Evolutionary conservation across 495 filamentous ascomycete species (phyloP), one percentile per base, ranked within the genome.

Genomic region (Aspergillus wentii): DNA sequence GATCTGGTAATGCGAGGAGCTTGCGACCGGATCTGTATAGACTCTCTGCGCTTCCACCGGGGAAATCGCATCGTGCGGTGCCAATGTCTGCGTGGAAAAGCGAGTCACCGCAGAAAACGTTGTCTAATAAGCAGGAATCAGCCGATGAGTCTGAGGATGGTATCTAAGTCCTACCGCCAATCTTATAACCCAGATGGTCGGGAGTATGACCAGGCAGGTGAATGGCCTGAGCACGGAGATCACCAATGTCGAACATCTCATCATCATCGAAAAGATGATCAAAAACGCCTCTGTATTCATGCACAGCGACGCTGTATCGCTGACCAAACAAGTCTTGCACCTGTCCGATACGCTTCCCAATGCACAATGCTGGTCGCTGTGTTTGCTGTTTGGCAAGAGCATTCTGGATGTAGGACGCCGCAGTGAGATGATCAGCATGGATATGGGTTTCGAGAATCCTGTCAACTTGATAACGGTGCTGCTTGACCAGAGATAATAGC

Each of bases 341-440:
- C 5, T 56, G 11, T 2, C 16, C 51, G 22, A 78, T 72, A n/a
- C 68, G 51, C 33, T 65, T 61, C 8, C 72, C 69, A 27, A 77
- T 77, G 33, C 66, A 57, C 5, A 78, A 62, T 14, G 43, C 26
- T 1, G 68, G 63, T 25, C 17, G 28, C 13, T 43, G 37, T 41
- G 13, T 35, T 29, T 42, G 40, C 35, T 34, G 51, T 38, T 1
- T 15, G 20, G 26, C 30, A 28, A 41, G 52, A 1, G 73, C 60
- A 8, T 50, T 52, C 48, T 75, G 75, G 10, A 79, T 60, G 31
- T 78, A 78, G n/a, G 43, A 54, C 2, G 72, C 40, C 0, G 74
- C 76, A 0, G 72, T 74, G 6, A 79, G 51, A 44, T 79, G 75
- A 53, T 78, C 75, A 14, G 71, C 75, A 49, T 79, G 74, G 18